Conservation (phyloP, 1,139 yeast genomes). For the Wickerhamiella infanticola region DNA sequence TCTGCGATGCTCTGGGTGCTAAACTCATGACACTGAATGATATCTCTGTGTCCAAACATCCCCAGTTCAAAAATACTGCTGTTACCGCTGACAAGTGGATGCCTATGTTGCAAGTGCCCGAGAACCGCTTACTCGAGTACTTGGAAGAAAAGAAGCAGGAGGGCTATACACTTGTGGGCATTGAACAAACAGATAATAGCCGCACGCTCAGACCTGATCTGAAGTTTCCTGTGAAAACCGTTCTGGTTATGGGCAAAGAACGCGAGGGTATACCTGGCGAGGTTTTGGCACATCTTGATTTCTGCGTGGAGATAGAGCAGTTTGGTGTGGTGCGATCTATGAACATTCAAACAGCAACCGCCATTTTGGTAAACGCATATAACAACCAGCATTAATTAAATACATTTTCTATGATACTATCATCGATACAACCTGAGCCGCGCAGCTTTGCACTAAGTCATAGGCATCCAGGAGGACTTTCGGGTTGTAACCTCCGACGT, state of each 20-base stretch:
- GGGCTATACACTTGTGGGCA: conserved; percentile 77
- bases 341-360: conserved; percentile 96
- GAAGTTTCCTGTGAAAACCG: conserved; percentile 61
- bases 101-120: conserved; percentile 76
- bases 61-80: conserved; percentile 72
- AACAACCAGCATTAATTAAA: conserved; percentile 46
- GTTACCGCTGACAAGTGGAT: conserved; percentile 93
- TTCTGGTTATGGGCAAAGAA: conserved; percentile 71
- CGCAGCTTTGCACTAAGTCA: conserved; percentile 12
- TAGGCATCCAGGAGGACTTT: conserved; percentile 12
- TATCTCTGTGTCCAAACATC: conserved; percentile 40
- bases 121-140: conserved; percentile 37
- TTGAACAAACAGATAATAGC: conserved; percentile 86
- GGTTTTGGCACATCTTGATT: conserved; percentile 62
- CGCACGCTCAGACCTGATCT: conserved; percentile 47
- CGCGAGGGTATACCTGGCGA: conserved; percentile 88
- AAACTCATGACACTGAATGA: conserved; percentile 69
- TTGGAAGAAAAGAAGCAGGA: conserved; percentile 50
- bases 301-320: conserved; percentile 83
- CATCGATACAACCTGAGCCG: conserved; percentile 8
- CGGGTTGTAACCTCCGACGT: conserved; percentile 11
- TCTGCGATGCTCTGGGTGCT: conserved; percentile 86
- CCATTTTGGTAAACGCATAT: conserved; percentile 83
- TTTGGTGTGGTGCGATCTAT: conserved; percentile 83
- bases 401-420: background rate